Percentiles rank a stretch among this genome's conserved stretches.
phyloP scores from a whole-genome alignment of 2,329 filamentous ascomycete species.

The Stagonosporopsis rhizophila region DNA sequence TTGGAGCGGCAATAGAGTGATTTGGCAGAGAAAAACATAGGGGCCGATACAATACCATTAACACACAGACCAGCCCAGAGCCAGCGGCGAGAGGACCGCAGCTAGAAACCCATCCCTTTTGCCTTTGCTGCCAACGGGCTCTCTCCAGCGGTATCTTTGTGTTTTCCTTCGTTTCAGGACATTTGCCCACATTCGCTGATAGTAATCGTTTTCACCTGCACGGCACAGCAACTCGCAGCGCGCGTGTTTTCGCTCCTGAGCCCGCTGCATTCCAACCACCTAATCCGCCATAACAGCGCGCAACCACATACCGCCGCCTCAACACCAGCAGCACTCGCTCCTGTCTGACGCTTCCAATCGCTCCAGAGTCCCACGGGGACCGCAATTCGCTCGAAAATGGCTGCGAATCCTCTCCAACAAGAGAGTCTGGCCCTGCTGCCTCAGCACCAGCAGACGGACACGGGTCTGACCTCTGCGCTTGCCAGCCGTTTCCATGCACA shows the following conservation, averaged over 20 bases:
- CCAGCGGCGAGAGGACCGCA: not conserved
- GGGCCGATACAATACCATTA: constrained; percentile 22
- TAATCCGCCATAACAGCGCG: constrained; percentile 15
- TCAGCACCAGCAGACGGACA: constrained; percentile 79
- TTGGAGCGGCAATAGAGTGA: constrained; percentile 13
- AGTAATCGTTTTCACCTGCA: constrained; percentile 27
- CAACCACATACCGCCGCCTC: constrained; percentile 12
- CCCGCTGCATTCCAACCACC: constrained; percentile 36
- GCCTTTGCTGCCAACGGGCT: constrained; percentile 27
- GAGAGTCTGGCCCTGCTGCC: constrained; percentile 88
- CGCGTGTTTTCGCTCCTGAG: constrained; percentile 26
- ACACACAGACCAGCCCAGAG: constrained; percentile 27
- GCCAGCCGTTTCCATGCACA: constrained; percentile 92
- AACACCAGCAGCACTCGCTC: constrained; percentile 16
- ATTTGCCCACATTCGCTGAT: constrained; percentile 41
- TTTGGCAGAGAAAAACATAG: constrained; percentile 3
- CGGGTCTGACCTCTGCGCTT: constrained; percentile 80
- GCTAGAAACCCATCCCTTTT: constrained; percentile 29
- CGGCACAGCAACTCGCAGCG: constrained; percentile 11
- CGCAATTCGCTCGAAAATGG: constrained; percentile 56
- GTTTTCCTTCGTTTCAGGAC: constrained; percentile 42
- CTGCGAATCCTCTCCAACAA: constrained; percentile 66
- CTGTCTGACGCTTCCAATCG: constrained; percentile 36
- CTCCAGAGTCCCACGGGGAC: constrained; percentile 49
- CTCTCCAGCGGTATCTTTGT: constrained; percentile 16